Base-by-base conservation (phyloP, 2,329 filamentous ascomycete species). In the Talaromyces amestolkiae region DNA sequence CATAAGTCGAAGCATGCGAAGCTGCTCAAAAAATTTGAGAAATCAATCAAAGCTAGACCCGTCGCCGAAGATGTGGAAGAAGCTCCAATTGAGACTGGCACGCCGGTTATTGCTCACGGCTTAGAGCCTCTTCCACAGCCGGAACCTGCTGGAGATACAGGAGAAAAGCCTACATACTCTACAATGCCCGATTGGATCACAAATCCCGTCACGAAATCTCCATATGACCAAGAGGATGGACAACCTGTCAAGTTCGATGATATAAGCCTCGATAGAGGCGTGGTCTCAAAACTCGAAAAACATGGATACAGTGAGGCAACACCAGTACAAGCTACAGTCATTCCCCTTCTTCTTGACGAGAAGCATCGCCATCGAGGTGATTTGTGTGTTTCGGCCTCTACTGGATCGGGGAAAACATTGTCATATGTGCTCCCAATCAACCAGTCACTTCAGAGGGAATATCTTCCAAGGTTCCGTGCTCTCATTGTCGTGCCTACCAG, bases 381-480 rank as follows among this genome's bases (percentile, higher is more conserved):
- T 75, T 78, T 99, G 4, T 89, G 96, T 53, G 89, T 99, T 2
- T 95, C 93, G 8, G 95, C 96, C 0, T 91, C 94, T 1, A 99
- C 95, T 0, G 95, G 95, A 9, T 98, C 95, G 0, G 95, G 95
- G 65, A 99, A 99, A 76, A 99, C 95, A 0, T 78, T 99, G 17
- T 91, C 94, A 0, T 99, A 99, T 73, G 87, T 94, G 0, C 81
- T 99, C 2, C 95, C 95, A 0, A 87, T 99, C 66, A 85, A 96
- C 3, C 87, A 92, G 54, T 88, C 90, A 60, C 81, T 99, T 58
- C 89, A 89, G 69, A 82, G 85, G 37, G 84, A 85, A 15, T 80
- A 80, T 24, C 83, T 87, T 11, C 91, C 90, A 0, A 86, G 86
- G 64, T 79, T 99, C 9, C 86, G 91, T 45, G 93, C 89, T 0